Evolutionary conservation across 169 alveolate species (phyloP), one percentile per base, ranked within the genome.

Genomic region (Cryptosporidium meleagridis): DNA sequence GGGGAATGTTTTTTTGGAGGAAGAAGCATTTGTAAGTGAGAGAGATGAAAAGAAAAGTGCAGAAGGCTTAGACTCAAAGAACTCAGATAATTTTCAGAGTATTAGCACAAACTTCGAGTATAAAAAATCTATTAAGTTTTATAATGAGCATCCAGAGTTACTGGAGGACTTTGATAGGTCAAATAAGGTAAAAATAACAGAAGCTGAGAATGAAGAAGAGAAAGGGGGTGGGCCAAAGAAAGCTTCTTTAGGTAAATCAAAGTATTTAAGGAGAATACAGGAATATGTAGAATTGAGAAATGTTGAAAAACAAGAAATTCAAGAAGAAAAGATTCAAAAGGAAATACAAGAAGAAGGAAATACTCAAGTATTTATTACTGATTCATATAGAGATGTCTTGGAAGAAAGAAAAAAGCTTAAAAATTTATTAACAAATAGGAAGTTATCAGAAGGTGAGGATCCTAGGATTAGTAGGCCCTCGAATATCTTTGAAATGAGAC

Each of bases 281-380:
- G 68, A 80, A 9, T 80, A 62, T 48, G 89, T 65, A 4, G 53
- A 39, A 7, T 6, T 59, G 70, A 80, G 89, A 45, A 80, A 59
- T 12, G 45, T 80, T 61, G 89, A 80, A 48, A 80, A 39, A 80
- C 80, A 80, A 41, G 80, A 62, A 65, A 80, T 65, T 21, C 72
- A 80, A 12, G 89, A 80, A n/a, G 75, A 80, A 51, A 80, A 58
- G 65, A 59, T 80, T 29, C 89, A 80, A n/a, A 59, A 65, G 53
- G 89, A 80, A 31, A 65, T 80, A n/a, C 33, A 80, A 6, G 21
- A n/a, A 2, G 89, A 80, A 45, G 41, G 37, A 39, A 80, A 48
- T 31, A 26, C 65, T 16, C 48, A 61, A 51, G 75, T 80, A 18
- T 80, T 80, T 67, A 80, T 80, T 10, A 80, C 89, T 1, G 67